These are phyloP conservation scores for Leccinum arenicola DNA, from an alignment of 768 basidiomycete genomes.

Conservation along the genomic window DNA sequence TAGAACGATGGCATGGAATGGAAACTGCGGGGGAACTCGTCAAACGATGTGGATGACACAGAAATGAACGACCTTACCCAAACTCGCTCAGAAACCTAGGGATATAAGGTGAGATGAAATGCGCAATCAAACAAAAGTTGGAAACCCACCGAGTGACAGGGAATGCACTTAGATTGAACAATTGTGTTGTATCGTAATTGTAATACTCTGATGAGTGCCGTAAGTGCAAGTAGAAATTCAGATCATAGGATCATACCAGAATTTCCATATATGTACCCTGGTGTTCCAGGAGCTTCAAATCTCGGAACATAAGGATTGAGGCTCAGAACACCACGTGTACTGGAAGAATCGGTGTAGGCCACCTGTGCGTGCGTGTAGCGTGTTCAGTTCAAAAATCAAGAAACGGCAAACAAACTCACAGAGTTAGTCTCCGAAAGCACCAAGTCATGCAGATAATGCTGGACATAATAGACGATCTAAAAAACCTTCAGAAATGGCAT, in stretches of 20 bases:
- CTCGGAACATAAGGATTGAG: too few relatives aligned
- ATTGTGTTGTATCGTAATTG: slow-evolving; percentile 50
- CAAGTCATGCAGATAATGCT: slow-evolving; percentile 48
- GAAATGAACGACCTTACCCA: slow-evolving; percentile 36
- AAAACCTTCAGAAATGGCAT: too few relatives aligned
- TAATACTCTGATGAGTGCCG: slow-evolving; percentile 42
- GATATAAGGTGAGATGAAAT: background rate
- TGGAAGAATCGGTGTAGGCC: too few relatives aligned
- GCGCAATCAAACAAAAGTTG: background rate
- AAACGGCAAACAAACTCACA: slow-evolving; percentile 25
- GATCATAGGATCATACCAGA: too few relatives aligned
- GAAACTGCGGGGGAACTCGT: slow-evolving; percentile 35
- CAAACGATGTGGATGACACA: background rate
- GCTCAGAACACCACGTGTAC: too few relatives aligned
- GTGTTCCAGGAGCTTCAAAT: too few relatives aligned
- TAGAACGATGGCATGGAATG: slow-evolving; percentile 65
- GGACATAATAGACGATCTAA: slow-evolving; percentile 50
- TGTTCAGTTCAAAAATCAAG: too few relatives aligned
- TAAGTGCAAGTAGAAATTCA: slow-evolving; percentile 34
- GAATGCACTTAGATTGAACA: slow-evolving; percentile 54
- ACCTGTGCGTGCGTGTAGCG: too few relatives aligned
- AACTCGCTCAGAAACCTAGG: slow-evolving; percentile 57
- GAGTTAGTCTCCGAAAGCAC: slow-evolving; percentile 47
- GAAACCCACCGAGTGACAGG: slow-evolving; percentile 42
- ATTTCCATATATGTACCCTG: too few relatives aligned